Percentiles rank a stretch among this genome's conserved stretches.
Conservation (phyloP, 495 filamentous ascomycete genomes). For the Lasiosphaeria miniovina region DNA sequence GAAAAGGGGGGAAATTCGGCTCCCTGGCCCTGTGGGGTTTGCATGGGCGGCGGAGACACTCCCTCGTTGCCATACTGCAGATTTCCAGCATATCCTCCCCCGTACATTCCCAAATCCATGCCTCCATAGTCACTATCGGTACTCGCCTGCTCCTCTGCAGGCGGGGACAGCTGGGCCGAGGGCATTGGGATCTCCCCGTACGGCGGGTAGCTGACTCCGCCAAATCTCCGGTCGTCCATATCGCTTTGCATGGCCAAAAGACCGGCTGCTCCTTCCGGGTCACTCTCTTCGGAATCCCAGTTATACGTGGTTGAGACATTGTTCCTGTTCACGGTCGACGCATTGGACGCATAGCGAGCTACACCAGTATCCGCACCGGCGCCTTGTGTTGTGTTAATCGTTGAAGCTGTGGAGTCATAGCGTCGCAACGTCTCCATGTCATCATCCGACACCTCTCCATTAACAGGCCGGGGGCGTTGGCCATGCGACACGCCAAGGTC, state of each 20-base stretch:
- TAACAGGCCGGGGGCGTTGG: slow-evolving; percentile 30
- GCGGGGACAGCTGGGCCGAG: slow-evolving; percentile 21
- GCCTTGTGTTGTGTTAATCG: slow-evolving; percentile 25
- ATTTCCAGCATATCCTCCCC: slow-evolving; percentile 69
- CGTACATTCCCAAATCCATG: slow-evolving; percentile 70
- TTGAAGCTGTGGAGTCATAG: slow-evolving; percentile 51
- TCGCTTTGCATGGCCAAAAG: slow-evolving; percentile 81
- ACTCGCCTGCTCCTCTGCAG: slow-evolving; percentile 48
- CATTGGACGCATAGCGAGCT: slow-evolving; percentile 46
- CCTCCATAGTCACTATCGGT: slow-evolving; percentile 69
- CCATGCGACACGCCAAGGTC: slow-evolving; percentile 37
- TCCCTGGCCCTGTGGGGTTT: slow-evolving; percentile 36
- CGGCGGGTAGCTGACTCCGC: slow-evolving; percentile 29
- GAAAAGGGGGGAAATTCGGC: slow-evolving; percentile 40
- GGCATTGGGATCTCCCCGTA: slow-evolving; percentile 21
- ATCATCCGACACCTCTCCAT: slow-evolving; percentile 41
- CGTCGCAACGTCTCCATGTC: slow-evolving; percentile 43
- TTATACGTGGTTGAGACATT: slow-evolving; percentile 30
- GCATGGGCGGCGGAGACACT: slow-evolving; percentile 38
- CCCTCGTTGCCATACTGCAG: slow-evolving; percentile 69
- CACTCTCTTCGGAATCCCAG: slow-evolving; percentile 65
- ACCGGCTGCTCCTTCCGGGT: slow-evolving; percentile 86
- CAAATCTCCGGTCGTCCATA: slow-evolving; percentile 72
- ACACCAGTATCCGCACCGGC: slow-evolving; percentile 22
- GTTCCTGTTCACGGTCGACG: slow-evolving; percentile 46